Evolutionary conservation across 345 rosid genomes (phyloP), one percentile per base, ranked within the genome.

Genomic region (Eutrema japonicum): DNA sequence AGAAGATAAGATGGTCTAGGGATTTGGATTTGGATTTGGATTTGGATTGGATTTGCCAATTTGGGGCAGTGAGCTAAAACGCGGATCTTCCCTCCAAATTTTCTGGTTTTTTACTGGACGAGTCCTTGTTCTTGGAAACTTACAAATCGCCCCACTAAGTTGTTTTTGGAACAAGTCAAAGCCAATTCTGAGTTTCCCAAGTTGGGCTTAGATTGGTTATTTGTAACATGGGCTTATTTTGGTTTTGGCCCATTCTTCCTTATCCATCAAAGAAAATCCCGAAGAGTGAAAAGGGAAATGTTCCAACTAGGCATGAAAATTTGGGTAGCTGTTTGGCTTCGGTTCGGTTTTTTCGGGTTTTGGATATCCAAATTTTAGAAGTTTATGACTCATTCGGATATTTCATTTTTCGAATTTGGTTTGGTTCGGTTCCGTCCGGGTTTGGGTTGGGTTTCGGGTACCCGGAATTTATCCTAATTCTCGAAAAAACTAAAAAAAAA

Each of bases 1-100:
- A 11, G 48, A 70, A 18, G 80, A 77, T 77, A 77, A 71, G 80
- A 48, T 77, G 72, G 70, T 68, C 8, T 61, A 61, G 29, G 66
- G 79, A 40, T 63, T 77, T 71, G 75, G 79, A 76, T 76, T 18
- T 18, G 66, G 79, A 40, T 63, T 77, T 71, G 75, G 79, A 76
- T 76, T 18, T 18, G 66, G 79, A 38, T 63, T 77, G 65, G 75
- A 75, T 70, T 76, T 76, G 65, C 79, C 53, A 41, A 54, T 76
- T 70, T 76, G 75, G 71, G 79, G 79, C 71, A 64, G 46, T 38
- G 10, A 64, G 30, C 70, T 16, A 9, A 55, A 76, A 18, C 55
- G 11, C 32, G 26, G 67, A 70, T 77, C 63, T 36, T 71, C 73
- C 2, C 22, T 43, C 58, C 48, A 6, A 33, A 1, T 0, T 26